phyloP scores from a whole-genome alignment of 2,329 filamentous ascomycete species.

The Pestalotiopsis sp. region DNA sequence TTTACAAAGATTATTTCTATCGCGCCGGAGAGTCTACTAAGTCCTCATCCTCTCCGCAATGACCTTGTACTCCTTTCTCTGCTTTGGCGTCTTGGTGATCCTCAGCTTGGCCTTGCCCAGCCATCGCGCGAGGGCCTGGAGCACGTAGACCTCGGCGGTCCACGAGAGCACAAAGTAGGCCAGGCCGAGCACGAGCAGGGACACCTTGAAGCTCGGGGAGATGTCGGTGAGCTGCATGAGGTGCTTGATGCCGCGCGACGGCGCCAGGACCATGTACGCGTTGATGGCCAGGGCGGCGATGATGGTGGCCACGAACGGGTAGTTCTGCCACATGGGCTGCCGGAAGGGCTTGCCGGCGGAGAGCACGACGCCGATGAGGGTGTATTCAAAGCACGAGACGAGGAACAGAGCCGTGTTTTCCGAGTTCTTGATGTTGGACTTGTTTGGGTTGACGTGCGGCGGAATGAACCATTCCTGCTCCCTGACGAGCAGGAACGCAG shows the following conservation, averaged over 20 bases:
- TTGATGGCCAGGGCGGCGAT: slow-evolving; percentile 67
- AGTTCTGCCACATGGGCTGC: slow-evolving; percentile 77
- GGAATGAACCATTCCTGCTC: slow-evolving; percentile 83
- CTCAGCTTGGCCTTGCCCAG: slow-evolving; percentile 64
- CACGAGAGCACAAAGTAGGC: slow-evolving; percentile 72
- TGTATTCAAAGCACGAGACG: slow-evolving; percentile 92
- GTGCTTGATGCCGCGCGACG: slow-evolving; percentile 67
- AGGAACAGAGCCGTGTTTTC: slow-evolving; percentile 93
- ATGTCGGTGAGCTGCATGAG: slow-evolving; percentile 88
- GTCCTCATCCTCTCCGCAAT: slow-evolving; percentile 68
- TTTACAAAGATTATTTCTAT: background rate
- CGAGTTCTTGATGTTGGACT: slow-evolving; percentile 86
- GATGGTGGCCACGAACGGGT: slow-evolving; percentile 84
- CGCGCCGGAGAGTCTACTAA: slow-evolving; percentile 19
- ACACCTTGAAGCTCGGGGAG: slow-evolving; percentile 70
- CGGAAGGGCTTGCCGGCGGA: slow-evolving; percentile 92
- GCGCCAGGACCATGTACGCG: slow-evolving; percentile 78
- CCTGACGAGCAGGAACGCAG: slow-evolving; percentile 75
- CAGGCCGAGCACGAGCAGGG: slow-evolving; percentile 71
- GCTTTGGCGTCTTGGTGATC: slow-evolving; percentile 67
- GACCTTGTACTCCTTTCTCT: slow-evolving; percentile 85
- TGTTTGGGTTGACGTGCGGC: slow-evolving; percentile 74
- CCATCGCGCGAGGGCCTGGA: slow-evolving; percentile 68
- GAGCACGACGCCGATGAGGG: slow-evolving; percentile 83
- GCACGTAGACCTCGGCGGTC: slow-evolving; percentile 70